These are phyloP conservation scores for Mortierella hygrophila DNA, from an alignment of 192 early-diverging fungal genomes.

Conservation along the genomic window DNA sequence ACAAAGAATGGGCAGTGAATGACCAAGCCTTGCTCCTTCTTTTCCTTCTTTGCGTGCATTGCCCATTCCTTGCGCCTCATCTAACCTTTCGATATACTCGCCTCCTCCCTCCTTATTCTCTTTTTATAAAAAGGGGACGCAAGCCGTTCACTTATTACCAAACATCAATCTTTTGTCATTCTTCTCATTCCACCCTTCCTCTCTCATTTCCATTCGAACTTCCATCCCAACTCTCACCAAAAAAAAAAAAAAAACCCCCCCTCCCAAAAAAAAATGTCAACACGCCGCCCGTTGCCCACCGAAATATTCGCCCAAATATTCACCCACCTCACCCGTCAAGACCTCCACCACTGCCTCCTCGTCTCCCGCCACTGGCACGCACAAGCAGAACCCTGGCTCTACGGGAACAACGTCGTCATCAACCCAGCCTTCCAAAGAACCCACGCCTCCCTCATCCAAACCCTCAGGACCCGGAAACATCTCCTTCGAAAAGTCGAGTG, in stretches of 20 bases:
- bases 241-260: neutral
- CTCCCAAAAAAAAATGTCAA: neutral
- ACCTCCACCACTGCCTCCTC: neutral
- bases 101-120: neutral
- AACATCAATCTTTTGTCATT: too few species aligned
- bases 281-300: neutral
- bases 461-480: neutral
- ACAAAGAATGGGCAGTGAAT: neutral
- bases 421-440: neutral
- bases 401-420: neutral
- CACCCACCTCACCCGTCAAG: neutral
- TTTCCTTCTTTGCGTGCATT: too few species aligned
- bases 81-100: neutral
- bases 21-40: too few species aligned
- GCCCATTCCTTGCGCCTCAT: neutral
- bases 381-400: neutral
- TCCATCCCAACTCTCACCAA: neutral
- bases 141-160: neutral
- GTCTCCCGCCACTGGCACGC: neutral
- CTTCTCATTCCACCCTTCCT: too few species aligned
- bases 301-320: neutral
- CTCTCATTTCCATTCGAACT: too few species aligned
- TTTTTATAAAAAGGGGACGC: neutral
- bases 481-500: neutral
- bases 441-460: neutral